Evolutionary conservation across 2,329 filamentous ascomycete genomes (phyloP).

Genomic region (Fonsecaea pugnacius): DNA sequence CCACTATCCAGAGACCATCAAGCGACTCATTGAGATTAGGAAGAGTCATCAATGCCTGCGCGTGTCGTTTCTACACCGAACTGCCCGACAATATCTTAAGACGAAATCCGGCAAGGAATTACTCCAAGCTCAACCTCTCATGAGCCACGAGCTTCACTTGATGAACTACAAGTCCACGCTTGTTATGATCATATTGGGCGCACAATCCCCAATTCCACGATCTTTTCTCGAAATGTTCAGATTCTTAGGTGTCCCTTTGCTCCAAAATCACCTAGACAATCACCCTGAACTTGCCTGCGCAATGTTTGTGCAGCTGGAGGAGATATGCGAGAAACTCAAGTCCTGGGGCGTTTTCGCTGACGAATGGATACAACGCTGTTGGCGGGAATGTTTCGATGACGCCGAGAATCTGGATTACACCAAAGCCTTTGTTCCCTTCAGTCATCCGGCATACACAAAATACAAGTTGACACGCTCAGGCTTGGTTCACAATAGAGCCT

Average conservation of each 20-base stretch:
- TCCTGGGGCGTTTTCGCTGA: background rate
- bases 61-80: constrained; percentile 4
- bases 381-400: background rate
- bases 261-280: background rate
- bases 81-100: background rate
- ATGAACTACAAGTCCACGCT: background rate
- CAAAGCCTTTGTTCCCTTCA: background rate
- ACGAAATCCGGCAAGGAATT: background rate
- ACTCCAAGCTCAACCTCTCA: background rate
- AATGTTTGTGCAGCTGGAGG: background rate
- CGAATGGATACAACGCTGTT: background rate
- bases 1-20: background rate
- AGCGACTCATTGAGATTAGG: background rate
- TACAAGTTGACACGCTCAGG: background rate
- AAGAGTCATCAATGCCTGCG: background rate
- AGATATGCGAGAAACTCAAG: background rate
- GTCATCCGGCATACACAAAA: background rate
- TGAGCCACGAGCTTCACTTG: background rate
- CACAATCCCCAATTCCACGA: too few relatives aligned
- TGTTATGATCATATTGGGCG: background rate
- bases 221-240: too few relatives aligned
- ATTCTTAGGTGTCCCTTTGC: too few relatives aligned
- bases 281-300: background rate
- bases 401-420: background rate
- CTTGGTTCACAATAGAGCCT: background rate